phyloP scores from a whole-genome alignment of 257 asterid genomes.

The Solanum raphanifolium region DNA sequence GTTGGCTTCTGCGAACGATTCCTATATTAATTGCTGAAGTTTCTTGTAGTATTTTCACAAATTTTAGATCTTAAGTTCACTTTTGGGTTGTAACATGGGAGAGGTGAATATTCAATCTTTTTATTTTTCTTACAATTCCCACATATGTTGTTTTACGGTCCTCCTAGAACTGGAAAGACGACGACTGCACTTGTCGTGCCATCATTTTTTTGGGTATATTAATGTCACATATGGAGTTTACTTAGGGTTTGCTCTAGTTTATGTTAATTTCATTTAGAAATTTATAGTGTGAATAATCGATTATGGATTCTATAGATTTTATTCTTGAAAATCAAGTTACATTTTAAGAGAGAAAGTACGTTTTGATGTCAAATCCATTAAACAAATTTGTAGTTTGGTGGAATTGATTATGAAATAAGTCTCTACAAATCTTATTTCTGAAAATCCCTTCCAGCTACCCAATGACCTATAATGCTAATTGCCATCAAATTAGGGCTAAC shows the following conservation, averaged over 20 bases:
- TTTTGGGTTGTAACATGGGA: too few relatives aligned
- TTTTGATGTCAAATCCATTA: neutral
- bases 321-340: neutral
- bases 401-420: neutral
- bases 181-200: too few relatives aligned
- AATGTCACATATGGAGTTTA: neutral
- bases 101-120: too few relatives aligned
- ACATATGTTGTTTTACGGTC: slow-evolving; percentile 88
- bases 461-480: neutral
- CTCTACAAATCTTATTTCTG: neutral
- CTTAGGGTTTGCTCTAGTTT: neutral
- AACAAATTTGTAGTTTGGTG: neutral
- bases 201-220: slow-evolving; percentile 48
- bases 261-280: neutral
- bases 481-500: neutral
- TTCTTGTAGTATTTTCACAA: too few relatives aligned
- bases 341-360: neutral
- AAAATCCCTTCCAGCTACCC: neutral
- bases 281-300: neutral
- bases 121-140: slow-evolving; percentile 40
- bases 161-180: slow-evolving; percentile 89
- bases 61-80: too few relatives aligned
- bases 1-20: too few relatives aligned
- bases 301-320: neutral
- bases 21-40: too few relatives aligned